Conservation (phyloP, 768 basidiomycete genomes). For the Mycena haematopus region DNA sequence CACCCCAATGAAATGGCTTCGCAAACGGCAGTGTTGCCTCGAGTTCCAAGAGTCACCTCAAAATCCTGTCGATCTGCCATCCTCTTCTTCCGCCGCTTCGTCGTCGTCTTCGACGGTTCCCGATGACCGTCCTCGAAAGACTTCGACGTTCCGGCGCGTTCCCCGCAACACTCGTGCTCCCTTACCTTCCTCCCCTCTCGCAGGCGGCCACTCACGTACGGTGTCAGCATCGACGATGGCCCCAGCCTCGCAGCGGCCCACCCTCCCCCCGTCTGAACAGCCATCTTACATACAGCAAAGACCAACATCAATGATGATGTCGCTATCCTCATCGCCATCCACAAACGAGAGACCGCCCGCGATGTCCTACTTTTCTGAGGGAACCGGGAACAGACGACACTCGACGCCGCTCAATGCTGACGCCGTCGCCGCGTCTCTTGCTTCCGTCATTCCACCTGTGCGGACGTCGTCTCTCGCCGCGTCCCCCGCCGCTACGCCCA, state of each 20-base stretch:
- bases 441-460: slow-evolving; percentile 25
- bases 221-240: slow-evolving; percentile 36
- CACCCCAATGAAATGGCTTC: slow-evolving; percentile 10
- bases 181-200: slow-evolving; percentile 42
- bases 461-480: slow-evolving; percentile 30
- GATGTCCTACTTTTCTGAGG: slow-evolving; percentile 13
- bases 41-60: slow-evolving; percentile 12
- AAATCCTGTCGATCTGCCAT: slow-evolving; percentile 6
- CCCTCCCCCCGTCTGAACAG: slow-evolving; percentile 14
- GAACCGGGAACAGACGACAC: slow-evolving; percentile 19
- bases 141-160: slow-evolving; percentile 61
- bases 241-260: slow-evolving; percentile 18
- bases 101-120: slow-evolving; percentile 19
- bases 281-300: slow-evolving; percentile 25
- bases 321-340: slow-evolving; percentile 26
- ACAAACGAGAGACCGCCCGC: slow-evolving; percentile 21
- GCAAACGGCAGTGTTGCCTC: slow-evolving; percentile 4
- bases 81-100: slow-evolving; percentile 13
- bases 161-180: slow-evolving; percentile 46
- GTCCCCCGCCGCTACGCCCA: slow-evolving; percentile 5
- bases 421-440: slow-evolving; percentile 23
- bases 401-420: slow-evolving; percentile 29
- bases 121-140: slow-evolving; percentile 38
- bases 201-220: slow-evolving; percentile 34
- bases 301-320: slow-evolving; percentile 26